Conservation (phyloP, 192 early-diverging fungal species). For the Podila verticillata region DNA sequence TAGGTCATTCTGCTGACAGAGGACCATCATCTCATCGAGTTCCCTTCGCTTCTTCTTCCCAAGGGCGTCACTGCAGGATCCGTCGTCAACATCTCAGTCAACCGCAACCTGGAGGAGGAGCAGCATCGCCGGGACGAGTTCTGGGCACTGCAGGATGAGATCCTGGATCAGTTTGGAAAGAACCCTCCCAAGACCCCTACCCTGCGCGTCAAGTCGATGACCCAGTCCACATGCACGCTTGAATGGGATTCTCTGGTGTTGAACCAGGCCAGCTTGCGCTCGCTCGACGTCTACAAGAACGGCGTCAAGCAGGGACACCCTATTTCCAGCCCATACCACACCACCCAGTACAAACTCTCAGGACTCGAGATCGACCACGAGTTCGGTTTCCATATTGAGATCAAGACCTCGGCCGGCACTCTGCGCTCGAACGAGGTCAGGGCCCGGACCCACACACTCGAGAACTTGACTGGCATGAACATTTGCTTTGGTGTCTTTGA, state of each 20-base stretch:
- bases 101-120: conserved; percentile 89
- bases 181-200: conserved; percentile 82
- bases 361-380: conserved; percentile 92
- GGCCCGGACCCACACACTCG: conserved; percentile 89
- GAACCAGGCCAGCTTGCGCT: conserved; percentile 82
- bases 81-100: conserved; percentile 95
- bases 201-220: conserved; percentile 78
- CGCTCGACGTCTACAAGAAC: conserved; percentile 93
- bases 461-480: conserved; percentile 97
- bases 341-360: conserved; percentile 78
- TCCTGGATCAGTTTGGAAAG: conserved; percentile 82
- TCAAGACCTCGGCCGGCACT: conserved; percentile 92
- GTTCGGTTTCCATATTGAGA: conserved; percentile 89
- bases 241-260: conserved; percentile 93
- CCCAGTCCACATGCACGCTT: conserved; percentile 88
- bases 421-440: conserved; percentile 80
- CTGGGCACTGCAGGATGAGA: conserved; percentile 86
- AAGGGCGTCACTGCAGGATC: conserved; percentile 93
- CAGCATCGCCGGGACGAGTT: conserved; percentile 80
- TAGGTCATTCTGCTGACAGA: conserved; percentile 89
- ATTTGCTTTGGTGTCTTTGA: conserved; percentile 95
- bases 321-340: conserved; percentile 51
- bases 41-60: conserved; percentile 95
- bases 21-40: conserved; percentile 98
- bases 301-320: conserved; percentile 78